Percentiles rank a stretch among this genome's conserved stretches.
phyloP scores from a whole-genome alignment of 2,329 filamentous ascomycete species.

The Tolypocladium capitatum region DNA sequence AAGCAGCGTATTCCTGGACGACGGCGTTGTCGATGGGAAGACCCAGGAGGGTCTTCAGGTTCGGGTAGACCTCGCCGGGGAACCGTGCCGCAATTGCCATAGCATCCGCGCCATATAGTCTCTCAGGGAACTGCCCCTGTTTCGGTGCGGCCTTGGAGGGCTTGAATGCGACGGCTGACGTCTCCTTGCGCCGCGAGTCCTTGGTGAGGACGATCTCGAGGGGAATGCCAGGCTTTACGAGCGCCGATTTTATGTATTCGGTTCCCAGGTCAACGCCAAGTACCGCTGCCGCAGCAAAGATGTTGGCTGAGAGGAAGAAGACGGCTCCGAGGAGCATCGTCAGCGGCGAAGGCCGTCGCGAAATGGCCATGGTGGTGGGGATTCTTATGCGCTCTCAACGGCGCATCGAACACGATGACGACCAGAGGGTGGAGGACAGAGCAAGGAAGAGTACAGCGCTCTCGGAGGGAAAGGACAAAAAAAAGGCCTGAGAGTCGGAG shows the following conservation, averaged over 20 bases:
- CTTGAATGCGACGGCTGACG: constrained; percentile 85
- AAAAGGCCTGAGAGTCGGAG: background rate
- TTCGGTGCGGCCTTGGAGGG: constrained; percentile 54
- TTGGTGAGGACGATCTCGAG: constrained; percentile 97
- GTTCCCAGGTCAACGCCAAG: constrained; percentile 90
- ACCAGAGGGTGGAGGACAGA: background rate
- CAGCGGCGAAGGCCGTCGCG: constrained; percentile 21
- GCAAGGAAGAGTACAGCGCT: background rate
- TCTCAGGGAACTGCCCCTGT: constrained; percentile 64
- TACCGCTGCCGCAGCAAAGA: constrained; percentile 54
- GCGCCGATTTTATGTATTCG: constrained; percentile 88
- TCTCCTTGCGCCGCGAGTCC: constrained; percentile 93
- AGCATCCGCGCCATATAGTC: constrained; percentile 84
- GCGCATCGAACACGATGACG: constrained; percentile 1
- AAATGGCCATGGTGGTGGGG: constrained; percentile 20
- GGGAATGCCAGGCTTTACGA: constrained; percentile 93
- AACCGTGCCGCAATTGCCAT: constrained; percentile 77
- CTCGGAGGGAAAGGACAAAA: constrained; percentile 1
- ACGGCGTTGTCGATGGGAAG: constrained; percentile 47
- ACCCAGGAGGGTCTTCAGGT: constrained; percentile 84
- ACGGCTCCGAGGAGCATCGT: constrained; percentile 24
- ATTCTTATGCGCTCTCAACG: constrained; percentile 4
- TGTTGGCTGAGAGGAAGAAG: constrained; percentile 26
- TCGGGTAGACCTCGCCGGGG: constrained; percentile 86
- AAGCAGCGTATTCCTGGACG: constrained; percentile 55